phyloP scores from a whole-genome alignment of 306 rosid genomes.

The Bauhinia variegata region DNA sequence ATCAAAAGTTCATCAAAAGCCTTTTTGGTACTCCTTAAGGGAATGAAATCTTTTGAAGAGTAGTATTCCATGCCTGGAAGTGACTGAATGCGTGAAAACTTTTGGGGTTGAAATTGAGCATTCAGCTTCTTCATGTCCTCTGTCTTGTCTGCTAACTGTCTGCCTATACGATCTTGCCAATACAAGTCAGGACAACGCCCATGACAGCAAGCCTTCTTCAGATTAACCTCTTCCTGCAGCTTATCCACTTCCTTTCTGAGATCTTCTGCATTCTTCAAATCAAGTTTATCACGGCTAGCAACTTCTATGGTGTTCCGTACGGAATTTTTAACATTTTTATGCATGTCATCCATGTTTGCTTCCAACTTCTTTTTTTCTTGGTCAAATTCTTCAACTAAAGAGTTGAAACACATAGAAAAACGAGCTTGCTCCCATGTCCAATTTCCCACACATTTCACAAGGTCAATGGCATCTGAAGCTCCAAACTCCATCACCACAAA shows the following conservation, averaged over 20 bases:
- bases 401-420: background rate
- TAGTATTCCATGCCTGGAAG: background rate
- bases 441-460: background rate
- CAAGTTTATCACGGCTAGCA: background rate
- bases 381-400: background rate
- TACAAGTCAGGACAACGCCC: background rate
- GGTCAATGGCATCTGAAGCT: background rate
- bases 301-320: background rate
- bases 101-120: background rate
- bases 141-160: background rate
- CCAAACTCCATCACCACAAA: background rate
- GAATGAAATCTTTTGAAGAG: background rate
- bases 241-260: background rate
- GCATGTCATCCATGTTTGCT: background rate
- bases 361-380: background rate
- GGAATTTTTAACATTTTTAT: background rate
- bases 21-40: background rate
- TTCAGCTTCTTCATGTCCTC: background rate
- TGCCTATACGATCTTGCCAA: background rate
- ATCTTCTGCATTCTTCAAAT: background rate
- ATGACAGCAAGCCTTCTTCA: background rate
- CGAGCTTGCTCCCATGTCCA: background rate
- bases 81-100: background rate
- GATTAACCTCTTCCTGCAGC: background rate
- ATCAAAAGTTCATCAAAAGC: background rate